Evolutionary conservation across 768 basidiomycete species (phyloP), one percentile per base, ranked within the genome.

Genomic region (Termitomyces titanicus): DNA sequence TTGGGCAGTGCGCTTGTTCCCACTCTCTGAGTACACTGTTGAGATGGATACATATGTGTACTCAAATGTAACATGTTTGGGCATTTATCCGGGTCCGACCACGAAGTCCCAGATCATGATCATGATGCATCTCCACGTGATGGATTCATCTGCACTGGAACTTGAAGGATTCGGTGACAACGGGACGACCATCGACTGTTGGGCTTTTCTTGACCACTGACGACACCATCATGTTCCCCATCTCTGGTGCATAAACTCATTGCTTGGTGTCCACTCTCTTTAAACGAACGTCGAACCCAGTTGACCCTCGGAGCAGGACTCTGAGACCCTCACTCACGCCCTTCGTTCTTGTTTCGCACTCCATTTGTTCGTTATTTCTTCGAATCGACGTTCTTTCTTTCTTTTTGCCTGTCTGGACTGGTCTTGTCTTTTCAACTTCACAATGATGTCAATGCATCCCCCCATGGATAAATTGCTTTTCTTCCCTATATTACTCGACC

Each of bases 291-390:
- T 34, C 25, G 6, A 18, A 34, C 15, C 20, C 31, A 18, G 35
- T 44, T 47, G 33, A 34, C 3, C 24, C 52, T 51, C 47, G 59
- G 53, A 45, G 49, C 56, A 27, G 56, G 59, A 44, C 56, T 55
- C 56, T 31, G 43, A 48, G 47, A 8, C 44, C 9, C 42, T 34
- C 18, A 24, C 42, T 12, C n/a, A n/a, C n/a, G n/a, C n/a, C 37
- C 29, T 46, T 44, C 25, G 17, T 48, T 48, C 33, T 37, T 20
- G 9, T 12, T 42, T 53, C 39, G 35, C 7, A 9, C 7, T 24
- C 24, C 3, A 8, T 18, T 39, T 31, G 10, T 38, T 46, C 20
- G 6, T 27, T 46, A 9, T 1, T 25, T 31, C 22, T 51, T 44
- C 38, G 11, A 31, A 27, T 15, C 46, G 37, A 31, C 45, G 13